These are phyloP conservation scores for Blakeslea trispora DNA, from an alignment of 371 early-diverging fungal genomes.

Conservation along the genomic window DNA sequence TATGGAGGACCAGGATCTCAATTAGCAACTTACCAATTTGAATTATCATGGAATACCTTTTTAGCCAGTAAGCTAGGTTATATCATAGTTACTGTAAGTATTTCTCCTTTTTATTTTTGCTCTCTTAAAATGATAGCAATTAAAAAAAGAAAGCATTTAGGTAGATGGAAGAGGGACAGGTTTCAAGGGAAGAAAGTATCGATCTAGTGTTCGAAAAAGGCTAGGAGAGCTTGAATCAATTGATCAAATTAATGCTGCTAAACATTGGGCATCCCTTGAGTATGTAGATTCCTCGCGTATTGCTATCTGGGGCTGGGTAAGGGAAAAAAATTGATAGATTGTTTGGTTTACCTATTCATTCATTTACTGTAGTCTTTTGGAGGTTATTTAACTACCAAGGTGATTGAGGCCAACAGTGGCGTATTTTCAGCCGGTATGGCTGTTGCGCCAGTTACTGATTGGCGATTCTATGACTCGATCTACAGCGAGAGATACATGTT, in stretches of 20 bases:
- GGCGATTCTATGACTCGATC: slow-evolving; percentile 82
- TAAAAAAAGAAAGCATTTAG: slow-evolving; percentile 13
- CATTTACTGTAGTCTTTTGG: slow-evolving; percentile 75
- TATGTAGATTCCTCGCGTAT: slow-evolving; percentile 81
- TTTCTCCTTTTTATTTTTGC: not conserved
- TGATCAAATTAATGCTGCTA: slow-evolving; percentile 87
- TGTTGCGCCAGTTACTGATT: slow-evolving; percentile 96
- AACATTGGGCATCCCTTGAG: slow-evolving; percentile 59
- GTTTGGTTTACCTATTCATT: not conserved
- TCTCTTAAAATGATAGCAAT: not conserved
- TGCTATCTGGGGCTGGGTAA: slow-evolving; percentile 96
- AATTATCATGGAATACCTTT: slow-evolving; percentile 70
- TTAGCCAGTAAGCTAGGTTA: slow-evolving; percentile 60
- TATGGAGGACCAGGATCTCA: slow-evolving; percentile 95
- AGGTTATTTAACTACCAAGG: slow-evolving; percentile 85
- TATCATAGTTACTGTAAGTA: slow-evolving; percentile 60
- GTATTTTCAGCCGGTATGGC: slow-evolving; percentile 83
- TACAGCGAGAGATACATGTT: slow-evolving; percentile 97
- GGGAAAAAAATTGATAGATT: not conserved
- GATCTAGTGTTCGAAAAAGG: slow-evolving; percentile 67
- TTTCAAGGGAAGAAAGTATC: slow-evolving; percentile 80
- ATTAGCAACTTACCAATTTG: slow-evolving; percentile 65
- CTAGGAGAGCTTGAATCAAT: slow-evolving; percentile 81
- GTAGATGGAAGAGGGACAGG: slow-evolving; percentile 92
- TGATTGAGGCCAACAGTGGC: slow-evolving; percentile 80